Evolutionary conservation across 2,329 filamentous ascomycete genomes (phyloP).

Genomic region (Sporothrix inflata): DNA sequence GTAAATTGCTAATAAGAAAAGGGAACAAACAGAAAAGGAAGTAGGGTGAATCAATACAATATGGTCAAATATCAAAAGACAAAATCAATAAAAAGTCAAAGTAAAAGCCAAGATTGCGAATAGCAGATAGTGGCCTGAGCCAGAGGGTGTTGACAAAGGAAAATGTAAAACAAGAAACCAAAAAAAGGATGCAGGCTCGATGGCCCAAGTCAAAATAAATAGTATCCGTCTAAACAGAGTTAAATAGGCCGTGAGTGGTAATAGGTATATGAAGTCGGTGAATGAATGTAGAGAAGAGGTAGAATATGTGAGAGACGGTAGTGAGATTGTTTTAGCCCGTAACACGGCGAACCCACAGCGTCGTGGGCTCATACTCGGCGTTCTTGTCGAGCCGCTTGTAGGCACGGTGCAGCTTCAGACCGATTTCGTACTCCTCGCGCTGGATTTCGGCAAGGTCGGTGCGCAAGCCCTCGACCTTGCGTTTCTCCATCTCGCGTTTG

Average conservation of each 20-base stretch:
- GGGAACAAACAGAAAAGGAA: not conserved
- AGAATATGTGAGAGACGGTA: not conserved
- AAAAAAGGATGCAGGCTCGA: not conserved
- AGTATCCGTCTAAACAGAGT: not conserved
- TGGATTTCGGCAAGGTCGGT: constrained; percentile 72
- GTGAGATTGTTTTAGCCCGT: constrained; percentile 50
- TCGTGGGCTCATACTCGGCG: constrained; percentile 65
- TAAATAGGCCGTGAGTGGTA: not conserved
- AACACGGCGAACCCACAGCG: constrained; percentile 78
- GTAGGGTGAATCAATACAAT: not conserved
- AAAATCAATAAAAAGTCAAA: not conserved
- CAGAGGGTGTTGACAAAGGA: constrained; percentile 8
- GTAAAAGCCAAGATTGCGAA: not conserved
- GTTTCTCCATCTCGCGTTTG: constrained; percentile 61
- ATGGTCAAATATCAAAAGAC: not conserved
- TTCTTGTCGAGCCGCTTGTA: constrained; percentile 75
- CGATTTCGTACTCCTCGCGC: constrained; percentile 77
- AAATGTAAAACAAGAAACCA: not conserved
- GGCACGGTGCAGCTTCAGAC: constrained; percentile 72
- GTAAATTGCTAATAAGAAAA: not conserved
- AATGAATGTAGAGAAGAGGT: not conserved
- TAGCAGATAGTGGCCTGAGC: constrained; percentile 4
- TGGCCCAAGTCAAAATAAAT: not conserved
- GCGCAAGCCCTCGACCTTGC: constrained; percentile 68
- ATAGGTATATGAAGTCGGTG: not conserved